phyloP scores from a whole-genome alignment of 73 alveolate species.

The Paramecium tetraurelia region DNA sequence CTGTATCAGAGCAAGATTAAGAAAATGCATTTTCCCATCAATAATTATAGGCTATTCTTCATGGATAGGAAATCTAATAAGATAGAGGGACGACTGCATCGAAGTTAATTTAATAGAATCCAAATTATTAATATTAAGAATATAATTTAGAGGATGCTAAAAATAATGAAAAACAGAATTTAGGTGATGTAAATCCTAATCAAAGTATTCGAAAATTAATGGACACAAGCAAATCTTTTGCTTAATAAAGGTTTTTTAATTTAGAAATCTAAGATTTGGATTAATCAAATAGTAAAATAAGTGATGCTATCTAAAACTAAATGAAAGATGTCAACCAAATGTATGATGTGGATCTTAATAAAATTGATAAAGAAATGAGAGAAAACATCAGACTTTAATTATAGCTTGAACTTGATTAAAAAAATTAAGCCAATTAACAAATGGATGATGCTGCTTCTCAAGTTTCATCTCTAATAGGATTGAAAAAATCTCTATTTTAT shows the following conservation, averaged over 20 bases:
- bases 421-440: neutral
- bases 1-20: neutral
- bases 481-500: neutral
- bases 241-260: neutral
- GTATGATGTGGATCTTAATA: conserved; percentile 24
- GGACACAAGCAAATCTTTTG: neutral
- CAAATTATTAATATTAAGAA: neutral
- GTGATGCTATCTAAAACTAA: neutral
- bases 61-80: neutral
- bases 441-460: conserved; percentile 34
- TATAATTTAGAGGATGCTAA: neutral
- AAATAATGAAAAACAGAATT: neutral
- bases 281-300: neutral
- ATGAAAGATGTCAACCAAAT: neutral
- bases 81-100: neutral
- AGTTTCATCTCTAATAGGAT: conserved; percentile 19
- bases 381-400: neutral
- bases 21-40: neutral
- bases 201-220: neutral
- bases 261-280: neutral
- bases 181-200: neutral
- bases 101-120: neutral
- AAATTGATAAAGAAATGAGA: conserved; percentile 22
- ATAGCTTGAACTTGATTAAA: neutral
- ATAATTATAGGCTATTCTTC: neutral